Percentiles rank a stretch among this genome's conserved stretches.
Conservation (phyloP, 495 filamentous ascomycete species). For the Penicillium parvum region DNA sequence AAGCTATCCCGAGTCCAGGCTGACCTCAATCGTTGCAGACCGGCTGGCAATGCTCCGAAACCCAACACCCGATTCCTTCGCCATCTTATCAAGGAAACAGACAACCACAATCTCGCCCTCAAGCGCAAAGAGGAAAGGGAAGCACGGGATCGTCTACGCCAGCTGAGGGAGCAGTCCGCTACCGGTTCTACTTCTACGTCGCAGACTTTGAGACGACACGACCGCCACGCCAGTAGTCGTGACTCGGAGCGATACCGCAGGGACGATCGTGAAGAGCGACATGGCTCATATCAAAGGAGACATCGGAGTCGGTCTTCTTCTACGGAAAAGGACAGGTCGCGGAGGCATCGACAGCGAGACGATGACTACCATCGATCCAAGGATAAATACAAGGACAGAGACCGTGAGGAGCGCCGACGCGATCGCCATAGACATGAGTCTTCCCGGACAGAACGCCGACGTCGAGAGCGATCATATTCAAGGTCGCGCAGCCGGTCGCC, state of each 20-base stretch:
- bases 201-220: constrained; percentile 21
- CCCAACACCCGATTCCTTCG: constrained; percentile 87
- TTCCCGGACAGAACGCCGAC: constrained; percentile 17
- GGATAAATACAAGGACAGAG: constrained; percentile 15
- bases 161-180: constrained; percentile 36
- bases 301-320: constrained; percentile 29
- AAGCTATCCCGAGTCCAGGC: background rate
- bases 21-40: constrained; percentile 30
- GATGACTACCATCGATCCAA: constrained; percentile 18
- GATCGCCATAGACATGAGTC: constrained; percentile 5
- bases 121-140: constrained; percentile 74
- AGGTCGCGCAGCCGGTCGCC: constrained; percentile 36
- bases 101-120: constrained; percentile 84
- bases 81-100: constrained; percentile 83
- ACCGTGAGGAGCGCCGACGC: constrained; percentile 18
- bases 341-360: constrained; percentile 23
- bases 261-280: constrained; percentile 11
- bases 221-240: constrained; percentile 15
- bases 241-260: constrained; percentile 12
- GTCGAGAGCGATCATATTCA: constrained; percentile 26
- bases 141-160: constrained; percentile 52
- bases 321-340: constrained; percentile 26
- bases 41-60: constrained; percentile 66
- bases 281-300: constrained; percentile 27
- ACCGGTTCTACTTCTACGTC: constrained; percentile 19